phyloP scores from a whole-genome alignment of 331 rosid genomes.

The Quercus lobata region DNA sequence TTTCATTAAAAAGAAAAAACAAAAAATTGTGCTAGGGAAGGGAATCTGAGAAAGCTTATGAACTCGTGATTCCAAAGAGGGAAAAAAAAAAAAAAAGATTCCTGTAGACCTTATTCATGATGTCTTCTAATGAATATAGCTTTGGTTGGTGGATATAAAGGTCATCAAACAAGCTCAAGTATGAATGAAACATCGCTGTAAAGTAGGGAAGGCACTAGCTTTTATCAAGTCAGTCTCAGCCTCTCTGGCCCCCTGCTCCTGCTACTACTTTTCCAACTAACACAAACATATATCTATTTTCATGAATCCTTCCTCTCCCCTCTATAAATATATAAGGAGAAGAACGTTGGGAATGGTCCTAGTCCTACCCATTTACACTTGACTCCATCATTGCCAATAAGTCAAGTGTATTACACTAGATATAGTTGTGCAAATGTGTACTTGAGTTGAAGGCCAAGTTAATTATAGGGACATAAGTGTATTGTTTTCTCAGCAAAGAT shows the following conservation, averaged over 20 bases:
- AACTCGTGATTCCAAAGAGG: constrained; percentile 14
- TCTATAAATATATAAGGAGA: constrained; percentile 15
- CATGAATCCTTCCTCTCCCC: constrained; percentile 14
- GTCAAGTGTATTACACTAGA: not conserved
- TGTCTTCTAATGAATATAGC: constrained; percentile 12
- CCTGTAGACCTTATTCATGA: constrained; percentile 11
- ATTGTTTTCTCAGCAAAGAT: constrained; percentile 19
- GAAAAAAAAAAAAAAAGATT: constrained; percentile 1
- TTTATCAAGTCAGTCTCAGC: not conserved
- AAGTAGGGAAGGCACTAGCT: constrained; percentile 14
- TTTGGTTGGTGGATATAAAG: constrained; percentile 12
- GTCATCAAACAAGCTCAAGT: constrained; percentile 10
- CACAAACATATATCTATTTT: constrained; percentile 22
- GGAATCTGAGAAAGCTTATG: not conserved
- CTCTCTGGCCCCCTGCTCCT: constrained; percentile 39
- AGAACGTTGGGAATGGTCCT: not conserved
- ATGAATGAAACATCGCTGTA: constrained; percentile 35
- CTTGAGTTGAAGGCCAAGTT: not conserved
- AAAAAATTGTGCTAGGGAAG: constrained; percentile 17
- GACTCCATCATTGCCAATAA: too few species aligned
- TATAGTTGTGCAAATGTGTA: constrained; percentile 1
- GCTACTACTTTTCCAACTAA: constrained; percentile 59
- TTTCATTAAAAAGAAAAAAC: constrained; percentile 1
- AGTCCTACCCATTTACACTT: too few species aligned
- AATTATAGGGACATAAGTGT: not conserved